These are phyloP conservation scores for Elaeis guineensis DNA, from an alignment of 176 grass and related monocot genomes.

Conservation along the genomic window DNA sequence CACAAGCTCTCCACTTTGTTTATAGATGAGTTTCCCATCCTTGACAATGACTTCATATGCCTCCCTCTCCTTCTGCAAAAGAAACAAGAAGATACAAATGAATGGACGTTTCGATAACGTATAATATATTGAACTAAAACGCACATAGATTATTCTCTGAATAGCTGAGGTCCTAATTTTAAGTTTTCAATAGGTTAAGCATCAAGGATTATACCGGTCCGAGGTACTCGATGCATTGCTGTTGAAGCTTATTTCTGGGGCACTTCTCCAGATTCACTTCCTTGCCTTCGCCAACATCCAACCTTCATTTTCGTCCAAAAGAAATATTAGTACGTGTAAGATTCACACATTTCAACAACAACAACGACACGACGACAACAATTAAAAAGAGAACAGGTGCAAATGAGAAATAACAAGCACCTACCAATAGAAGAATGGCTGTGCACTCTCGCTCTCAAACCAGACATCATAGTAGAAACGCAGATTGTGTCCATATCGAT, in stretches of 20 bases:
- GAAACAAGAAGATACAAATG: slow-evolving; percentile 8
- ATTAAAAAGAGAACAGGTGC: too few species aligned
- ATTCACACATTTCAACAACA: too few species aligned
- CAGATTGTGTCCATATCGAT: slow-evolving; percentile 45
- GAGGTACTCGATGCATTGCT: slow-evolving; percentile 81
- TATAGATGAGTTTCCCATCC: slow-evolving; percentile 57
- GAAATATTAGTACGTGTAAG: background rate
- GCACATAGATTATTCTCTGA: too few species aligned
- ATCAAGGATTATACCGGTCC: slow-evolving; percentile 57
- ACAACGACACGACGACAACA: too few species aligned
- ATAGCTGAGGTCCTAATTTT: too few species aligned
- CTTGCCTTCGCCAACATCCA: slow-evolving; percentile 95
- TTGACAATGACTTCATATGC: slow-evolving; percentile 72
- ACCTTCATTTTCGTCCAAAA: slow-evolving; percentile 38
- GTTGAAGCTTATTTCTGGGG: slow-evolving; percentile 70
- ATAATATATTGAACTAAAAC: too few species aligned
- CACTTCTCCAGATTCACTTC: slow-evolving; percentile 86
- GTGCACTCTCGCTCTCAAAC: slow-evolving; percentile 6
- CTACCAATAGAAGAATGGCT: slow-evolving; percentile 21
- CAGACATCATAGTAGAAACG: slow-evolving; percentile 17
- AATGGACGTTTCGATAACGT: background rate
- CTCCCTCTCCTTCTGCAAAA: slow-evolving; percentile 67
- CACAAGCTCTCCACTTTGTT: slow-evolving; percentile 38
- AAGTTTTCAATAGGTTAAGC: too few species aligned
- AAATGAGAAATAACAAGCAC: background rate